Percentiles rank a stretch among this genome's conserved stretches.
phyloP scores from a whole-genome alignment of 2,329 filamentous ascomycete genomes.

The Metarhizium album region DNA sequence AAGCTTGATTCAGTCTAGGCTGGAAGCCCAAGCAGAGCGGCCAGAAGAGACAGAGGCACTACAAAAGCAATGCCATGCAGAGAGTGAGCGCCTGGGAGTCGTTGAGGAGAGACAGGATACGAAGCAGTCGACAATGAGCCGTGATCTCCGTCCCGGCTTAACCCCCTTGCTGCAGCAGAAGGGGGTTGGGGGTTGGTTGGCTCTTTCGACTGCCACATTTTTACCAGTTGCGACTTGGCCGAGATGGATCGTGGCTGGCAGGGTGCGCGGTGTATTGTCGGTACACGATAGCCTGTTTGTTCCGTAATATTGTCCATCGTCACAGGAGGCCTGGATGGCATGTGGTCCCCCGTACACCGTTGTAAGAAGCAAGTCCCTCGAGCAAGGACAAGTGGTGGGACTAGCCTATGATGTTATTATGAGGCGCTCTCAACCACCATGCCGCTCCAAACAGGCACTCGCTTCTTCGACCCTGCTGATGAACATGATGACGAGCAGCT shows the following conservation, averaged over 20 bases:
- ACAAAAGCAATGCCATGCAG: conserved; percentile 8
- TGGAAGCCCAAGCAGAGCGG: conserved; percentile 4
- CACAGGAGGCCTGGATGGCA: neutral
- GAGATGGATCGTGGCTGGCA: neutral
- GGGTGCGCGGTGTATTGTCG: neutral
- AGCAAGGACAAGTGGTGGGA: too few species aligned
- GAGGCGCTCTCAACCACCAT: neutral
- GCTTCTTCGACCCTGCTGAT: conserved; percentile 3
- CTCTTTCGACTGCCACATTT: neutral
- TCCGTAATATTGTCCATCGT: neutral
- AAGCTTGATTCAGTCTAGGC: conserved; percentile 3
- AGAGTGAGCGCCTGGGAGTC: neutral
- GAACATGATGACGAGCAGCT: conserved; percentile 4
- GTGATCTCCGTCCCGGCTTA: conserved; percentile 2
- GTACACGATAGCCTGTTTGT: neutral
- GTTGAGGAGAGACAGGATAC: conserved; percentile 3
- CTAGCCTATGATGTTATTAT: neutral
- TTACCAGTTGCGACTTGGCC: neutral
- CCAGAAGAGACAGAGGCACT: conserved; percentile 3
- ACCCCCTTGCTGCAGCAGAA: conserved; percentile 4
- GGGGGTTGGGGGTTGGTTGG: neutral
- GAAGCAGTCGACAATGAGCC: conserved; percentile 4
- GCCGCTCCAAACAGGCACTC: neutral
- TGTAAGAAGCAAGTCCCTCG: neutral
- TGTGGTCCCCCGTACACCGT: neutral